Base-by-base conservation (phyloP, 345 rosid genomes). In the Sonneratia caseolaris region DNA sequence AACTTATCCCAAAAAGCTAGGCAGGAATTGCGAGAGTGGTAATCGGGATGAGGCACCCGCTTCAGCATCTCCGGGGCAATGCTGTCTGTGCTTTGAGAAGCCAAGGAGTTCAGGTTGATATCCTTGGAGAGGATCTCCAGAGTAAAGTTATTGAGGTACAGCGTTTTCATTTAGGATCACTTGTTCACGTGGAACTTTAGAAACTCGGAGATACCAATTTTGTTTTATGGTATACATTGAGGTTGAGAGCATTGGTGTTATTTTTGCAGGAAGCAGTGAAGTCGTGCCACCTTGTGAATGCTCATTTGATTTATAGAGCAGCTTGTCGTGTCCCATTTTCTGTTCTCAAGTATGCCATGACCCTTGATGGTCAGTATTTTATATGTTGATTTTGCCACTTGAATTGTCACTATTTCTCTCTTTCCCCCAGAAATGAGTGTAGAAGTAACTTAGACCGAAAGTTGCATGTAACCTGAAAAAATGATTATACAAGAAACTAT, bases 311-410 rank as follows among this genome's bases (percentile, higher is more conserved):
- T 74, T 82, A 88, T 70, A 88, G 88, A 86, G 97, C 95, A 35
- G 80, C 87, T 79, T 90, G 92, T 77, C 86, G 79, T 5, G 89
- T 95, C 79, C 97, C 97, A 36, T 95, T 87, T 78, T 92, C 97
- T 70, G 84, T 90, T 78, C 91, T 95, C 62, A 95, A 95, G 88
- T 95, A 92, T 81, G 99, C 99, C 36, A 95, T 95, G 92, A 90
- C 97, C 67, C 91, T 92, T 76, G 97, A 95, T 76, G 99, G 97
- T 94, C 77, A 81, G 86, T 61, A 72, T 42, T 67, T 4, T 57
- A 56, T 36, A 11, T n/a, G 51, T 36, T 24, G 24, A 13, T 9
- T 13, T 0, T 47, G 14, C 51, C 15, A 47, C 14, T 47, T 2
- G 15, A 47, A 47, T 47, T 47, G 51, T 47, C 13, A 47, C 13